Conservation (phyloP, 805 yeast species). For the Pichia nakasei region DNA sequence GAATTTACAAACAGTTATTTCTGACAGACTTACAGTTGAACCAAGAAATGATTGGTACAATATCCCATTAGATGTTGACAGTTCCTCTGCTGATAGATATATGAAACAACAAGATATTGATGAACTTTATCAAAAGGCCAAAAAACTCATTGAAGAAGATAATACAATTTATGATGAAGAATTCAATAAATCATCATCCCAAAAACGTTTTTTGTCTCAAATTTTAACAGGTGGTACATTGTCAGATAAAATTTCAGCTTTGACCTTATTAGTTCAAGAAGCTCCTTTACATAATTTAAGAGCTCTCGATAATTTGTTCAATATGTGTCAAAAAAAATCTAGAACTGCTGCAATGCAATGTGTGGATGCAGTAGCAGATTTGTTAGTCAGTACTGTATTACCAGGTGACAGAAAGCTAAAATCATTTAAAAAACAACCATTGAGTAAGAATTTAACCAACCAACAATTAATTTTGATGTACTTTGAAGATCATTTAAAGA, state of each 20-base stretch:
- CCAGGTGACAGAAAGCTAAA: slow-evolving; percentile 81
- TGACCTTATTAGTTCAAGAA: slow-evolving; percentile 87
- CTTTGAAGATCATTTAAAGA: slow-evolving; percentile 85
- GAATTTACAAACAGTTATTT: slow-evolving; percentile 39
- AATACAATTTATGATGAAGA: slow-evolving; percentile 64
- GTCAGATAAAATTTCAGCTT: slow-evolving; percentile 89
- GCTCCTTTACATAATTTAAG: slow-evolving; percentile 86
- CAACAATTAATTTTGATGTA: slow-evolving; percentile 63
- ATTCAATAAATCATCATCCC: slow-evolving; percentile 68
- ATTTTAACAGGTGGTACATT: slow-evolving; percentile 88
- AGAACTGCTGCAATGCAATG: slow-evolving; percentile 91
- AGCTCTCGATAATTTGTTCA: slow-evolving; percentile 69
- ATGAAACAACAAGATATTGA: slow-evolving; percentile 48
- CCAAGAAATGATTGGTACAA: slow-evolving; percentile 73
- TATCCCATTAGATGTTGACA: slow-evolving; percentile 31
- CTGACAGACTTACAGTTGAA: slow-evolving; percentile 50
- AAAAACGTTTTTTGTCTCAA: slow-evolving; percentile 79
- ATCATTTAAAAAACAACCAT: slow-evolving; percentile 70
- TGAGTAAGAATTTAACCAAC: slow-evolving; percentile 36
- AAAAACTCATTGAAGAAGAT: slow-evolving; percentile 56
- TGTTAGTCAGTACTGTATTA: slow-evolving; percentile 71
- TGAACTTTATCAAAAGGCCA: slow-evolving; percentile 56
- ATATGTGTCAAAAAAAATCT: slow-evolving; percentile 82
- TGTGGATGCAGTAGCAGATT: slow-evolving; percentile 81
- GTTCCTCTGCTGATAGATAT: slow-evolving; percentile 25